Evolutionary conservation across 2,329 filamentous ascomycete genomes (phyloP), one percentile per base, ranked within the genome.

Genomic region (Penicillium occitanis): DNA sequence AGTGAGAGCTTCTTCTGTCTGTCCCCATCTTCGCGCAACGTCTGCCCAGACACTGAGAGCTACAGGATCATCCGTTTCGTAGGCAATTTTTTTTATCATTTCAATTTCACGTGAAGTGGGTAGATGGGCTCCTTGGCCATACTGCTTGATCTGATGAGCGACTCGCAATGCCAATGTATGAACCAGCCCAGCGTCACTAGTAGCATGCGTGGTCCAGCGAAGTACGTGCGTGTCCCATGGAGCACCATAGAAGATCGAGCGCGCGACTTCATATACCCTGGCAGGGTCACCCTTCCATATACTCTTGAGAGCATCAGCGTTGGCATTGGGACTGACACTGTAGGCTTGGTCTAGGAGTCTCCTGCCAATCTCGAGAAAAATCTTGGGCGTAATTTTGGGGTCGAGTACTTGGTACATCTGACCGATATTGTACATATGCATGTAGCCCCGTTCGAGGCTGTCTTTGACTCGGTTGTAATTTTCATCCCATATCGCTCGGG

Each of bases 1-100:
- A 1, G 63, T 33, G 8, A 73, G 46, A 3, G 73, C 74, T 17
- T 72, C 67, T 3, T 63, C 19, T 37, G 71, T 67, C 17, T 72
- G 55, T 2, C 71, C 71, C 6, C 71, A 71, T 17, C 64, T 60
- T 14, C 68, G 68, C 3, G 76, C 68, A 2, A 76, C 64, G 19
- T 73, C 70, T 6, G 74, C 75, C 13, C 75, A 72, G 6, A 77
- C 33, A 11, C 73, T 51, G 53, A 77, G 71, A 1, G 75, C 75
- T 5, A 70, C 67, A 0, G 75, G 75, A 44, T 73, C 73, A 7
- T 68, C 69, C 19, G 71, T 62, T 5, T 70, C 63, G 0, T 67
- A 44, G 13, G 76, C 74, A 5, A 75, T 62, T 4, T 67, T 55
- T 40, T 75, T 70, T 17, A 77, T 51, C 13, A 64, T 53, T 1